Conservation (phyloP, 2,329 filamentous ascomycete species). For the Aureobasidium sp. region DNA sequence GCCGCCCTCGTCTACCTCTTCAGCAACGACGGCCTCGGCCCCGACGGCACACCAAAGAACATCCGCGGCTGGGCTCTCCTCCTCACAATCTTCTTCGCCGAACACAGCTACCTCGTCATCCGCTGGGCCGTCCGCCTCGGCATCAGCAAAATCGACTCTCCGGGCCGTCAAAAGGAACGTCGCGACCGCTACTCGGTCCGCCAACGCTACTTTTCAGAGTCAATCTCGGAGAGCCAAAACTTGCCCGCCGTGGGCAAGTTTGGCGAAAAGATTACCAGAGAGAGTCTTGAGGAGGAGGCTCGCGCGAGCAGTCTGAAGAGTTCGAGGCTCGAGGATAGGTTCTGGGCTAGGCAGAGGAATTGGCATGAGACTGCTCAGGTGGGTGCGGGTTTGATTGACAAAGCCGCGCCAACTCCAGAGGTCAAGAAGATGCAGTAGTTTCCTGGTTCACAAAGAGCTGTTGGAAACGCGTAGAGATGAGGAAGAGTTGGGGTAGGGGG, state of each 20-base stretch:
- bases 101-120: constrained; percentile 80
- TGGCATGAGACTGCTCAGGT: constrained; percentile 45
- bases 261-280: constrained; percentile 55
- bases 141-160: constrained; percentile 74
- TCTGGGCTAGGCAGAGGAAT: constrained; percentile 45
- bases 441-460: background rate
- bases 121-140: constrained; percentile 64
- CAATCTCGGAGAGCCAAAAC: constrained; percentile 48
- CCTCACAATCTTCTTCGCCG: constrained; percentile 72
- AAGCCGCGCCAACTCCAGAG: constrained; percentile 18
- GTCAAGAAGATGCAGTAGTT: constrained; percentile 17
- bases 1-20: constrained; percentile 88
- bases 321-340: constrained; percentile 39
- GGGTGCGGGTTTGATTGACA: constrained; percentile 44
- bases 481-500: background rate
- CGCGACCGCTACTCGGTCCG: constrained; percentile 73
- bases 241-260: constrained; percentile 39
- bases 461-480: background rate
- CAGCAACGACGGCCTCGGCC: constrained; percentile 57
- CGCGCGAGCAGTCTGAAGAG: constrained; percentile 32
- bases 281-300: constrained; percentile 53
- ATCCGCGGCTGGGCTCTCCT: constrained; percentile 76
- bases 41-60: constrained; percentile 56
- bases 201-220: constrained; percentile 70
- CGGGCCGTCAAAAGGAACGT: constrained; percentile 76